phyloP scores from a whole-genome alignment of 345 rosid species.

The Zanthoxylum bungeanum region DNA sequence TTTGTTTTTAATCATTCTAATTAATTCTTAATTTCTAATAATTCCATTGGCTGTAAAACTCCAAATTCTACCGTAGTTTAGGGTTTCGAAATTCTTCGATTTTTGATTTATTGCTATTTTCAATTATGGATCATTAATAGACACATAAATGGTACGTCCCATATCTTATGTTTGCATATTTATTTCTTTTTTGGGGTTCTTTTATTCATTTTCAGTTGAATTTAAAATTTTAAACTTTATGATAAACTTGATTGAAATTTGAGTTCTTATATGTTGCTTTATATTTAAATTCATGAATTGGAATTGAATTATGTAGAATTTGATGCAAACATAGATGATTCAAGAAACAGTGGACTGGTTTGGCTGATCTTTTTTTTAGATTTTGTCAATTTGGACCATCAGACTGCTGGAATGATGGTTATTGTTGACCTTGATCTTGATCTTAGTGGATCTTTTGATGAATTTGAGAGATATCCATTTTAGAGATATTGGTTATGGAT shows the following conservation, averaged over 20 bases:
- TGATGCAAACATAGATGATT: conserved; percentile 14
- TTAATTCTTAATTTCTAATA: not conserved
- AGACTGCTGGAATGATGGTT: conserved; percentile 54
- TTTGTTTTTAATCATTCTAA: not conserved
- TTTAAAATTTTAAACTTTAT: conserved; percentile 6
- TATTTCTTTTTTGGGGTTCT: not conserved
- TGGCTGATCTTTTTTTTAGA: conserved; percentile 29
- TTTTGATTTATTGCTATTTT: conserved; percentile 17
- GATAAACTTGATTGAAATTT: not conserved
- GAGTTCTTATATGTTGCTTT: conserved; percentile 4
- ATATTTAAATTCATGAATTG: not conserved
- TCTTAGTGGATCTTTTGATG: conserved; percentile 16
- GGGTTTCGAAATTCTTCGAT: conserved; percentile 41
- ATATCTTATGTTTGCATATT: not conserved
- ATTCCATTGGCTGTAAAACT: conserved; percentile 28
- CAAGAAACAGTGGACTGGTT: conserved; percentile 6
- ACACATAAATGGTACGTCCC: conserved; percentile 41
- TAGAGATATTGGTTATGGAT: conserved; percentile 34
- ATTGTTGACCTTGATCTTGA: conserved; percentile 56
- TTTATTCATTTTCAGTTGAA: conserved; percentile 4
- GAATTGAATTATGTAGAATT: conserved; percentile 13
- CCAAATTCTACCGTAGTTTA: conserved; percentile 29
- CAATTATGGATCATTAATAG: conserved; percentile 24
- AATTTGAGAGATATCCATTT: conserved; percentile 7
- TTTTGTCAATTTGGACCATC: conserved; percentile 28